Evolutionary conservation across 805 yeast genomes (phyloP).

Genomic region (Hemisphaericaspora nanyangensis): DNA sequence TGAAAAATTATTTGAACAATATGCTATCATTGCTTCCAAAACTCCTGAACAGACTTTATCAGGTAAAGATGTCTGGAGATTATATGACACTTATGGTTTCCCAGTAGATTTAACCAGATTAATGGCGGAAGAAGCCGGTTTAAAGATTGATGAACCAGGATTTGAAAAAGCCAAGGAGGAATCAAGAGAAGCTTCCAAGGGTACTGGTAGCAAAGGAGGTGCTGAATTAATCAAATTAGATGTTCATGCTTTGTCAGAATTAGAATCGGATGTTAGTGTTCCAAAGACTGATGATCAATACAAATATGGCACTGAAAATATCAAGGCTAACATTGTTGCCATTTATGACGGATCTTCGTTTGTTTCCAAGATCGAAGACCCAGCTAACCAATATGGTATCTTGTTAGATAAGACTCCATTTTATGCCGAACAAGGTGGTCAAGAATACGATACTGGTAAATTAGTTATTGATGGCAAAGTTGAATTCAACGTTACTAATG

Average conservation of each 20-base stretch:
- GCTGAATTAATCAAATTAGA: slow-evolving; percentile 72
- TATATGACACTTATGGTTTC: slow-evolving; percentile 98
- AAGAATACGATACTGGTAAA: slow-evolving; percentile 93
- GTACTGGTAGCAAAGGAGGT: slow-evolving; percentile 61
- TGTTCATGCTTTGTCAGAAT: slow-evolving; percentile 80
- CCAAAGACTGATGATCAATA: slow-evolving; percentile 79
- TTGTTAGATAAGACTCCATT: slow-evolving; percentile 87
- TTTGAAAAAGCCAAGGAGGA: slow-evolving; percentile 88
- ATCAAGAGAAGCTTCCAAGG: slow-evolving; percentile 93
- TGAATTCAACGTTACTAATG: slow-evolving; percentile 88
- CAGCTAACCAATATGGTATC: slow-evolving; percentile 61
- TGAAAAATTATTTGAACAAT: slow-evolving; percentile 91
- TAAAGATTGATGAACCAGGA: slow-evolving; percentile 86
- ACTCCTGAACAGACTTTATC: slow-evolving; percentile 71
- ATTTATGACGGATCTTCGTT: slow-evolving; percentile 66
- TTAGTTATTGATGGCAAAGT: slow-evolving; percentile 82
- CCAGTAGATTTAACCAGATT: slow-evolving; percentile 96
- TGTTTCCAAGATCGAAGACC: slow-evolving; percentile 40
- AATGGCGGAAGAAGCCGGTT: slow-evolving; percentile 98
- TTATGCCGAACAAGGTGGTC: slow-evolving; percentile 99
- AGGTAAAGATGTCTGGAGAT: slow-evolving; percentile 97
- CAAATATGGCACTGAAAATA: slow-evolving; percentile 72
- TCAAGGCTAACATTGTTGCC: slow-evolving; percentile 66
- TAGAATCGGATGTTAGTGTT: slow-evolving; percentile 55
- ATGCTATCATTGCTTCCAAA: slow-evolving; percentile 77